Conservation (phyloP, 1,284 basidiomycete genomes). For the Ganoderma meredithae region DNA sequence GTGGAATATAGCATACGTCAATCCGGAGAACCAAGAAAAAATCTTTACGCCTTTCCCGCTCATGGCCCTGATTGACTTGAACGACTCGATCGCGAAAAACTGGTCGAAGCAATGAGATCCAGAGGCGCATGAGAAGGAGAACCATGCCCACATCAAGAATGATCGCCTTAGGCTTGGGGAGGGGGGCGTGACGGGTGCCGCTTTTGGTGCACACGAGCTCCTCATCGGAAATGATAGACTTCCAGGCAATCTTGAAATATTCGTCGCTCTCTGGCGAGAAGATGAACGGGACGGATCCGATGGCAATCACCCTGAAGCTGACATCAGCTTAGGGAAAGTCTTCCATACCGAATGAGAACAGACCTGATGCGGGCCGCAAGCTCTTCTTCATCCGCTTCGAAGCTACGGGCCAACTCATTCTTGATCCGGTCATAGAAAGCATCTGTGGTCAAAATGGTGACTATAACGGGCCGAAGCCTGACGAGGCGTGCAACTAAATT, state of each 20-base stretch:
- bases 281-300: not conserved
- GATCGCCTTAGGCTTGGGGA: slow-evolving; percentile 9
- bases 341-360: not conserved
- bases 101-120: not conserved
- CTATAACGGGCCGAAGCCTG: slow-evolving; percentile 25
- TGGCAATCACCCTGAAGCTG: slow-evolving; percentile 21
- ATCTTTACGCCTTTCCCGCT: slow-evolving; percentile 27
- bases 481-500: slow-evolving; percentile 31
- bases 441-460: slow-evolving; percentile 32
- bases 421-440: slow-evolving; percentile 25
- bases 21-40: slow-evolving; percentile 29
- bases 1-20: slow-evolving; percentile 23
- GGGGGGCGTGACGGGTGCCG: not conserved
- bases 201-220: slow-evolving; percentile 19
- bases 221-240: slow-evolving; percentile 3
- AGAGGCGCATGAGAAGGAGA: too few species aligned
- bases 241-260: slow-evolving; percentile 10
- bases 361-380: slow-evolving; percentile 24
- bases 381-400: slow-evolving; percentile 24
- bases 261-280: not conserved
- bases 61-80: slow-evolving; percentile 15
- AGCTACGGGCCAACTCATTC: slow-evolving; percentile 32
- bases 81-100: slow-evolving; percentile 26
- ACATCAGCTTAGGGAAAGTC: not conserved
- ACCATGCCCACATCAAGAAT: slow-evolving; percentile 8